Evolutionary conservation across 2,329 filamentous ascomycete genomes (phyloP), one percentile per base, ranked within the genome.

Genomic region (Macrophomina pseudophaseolina): DNA sequence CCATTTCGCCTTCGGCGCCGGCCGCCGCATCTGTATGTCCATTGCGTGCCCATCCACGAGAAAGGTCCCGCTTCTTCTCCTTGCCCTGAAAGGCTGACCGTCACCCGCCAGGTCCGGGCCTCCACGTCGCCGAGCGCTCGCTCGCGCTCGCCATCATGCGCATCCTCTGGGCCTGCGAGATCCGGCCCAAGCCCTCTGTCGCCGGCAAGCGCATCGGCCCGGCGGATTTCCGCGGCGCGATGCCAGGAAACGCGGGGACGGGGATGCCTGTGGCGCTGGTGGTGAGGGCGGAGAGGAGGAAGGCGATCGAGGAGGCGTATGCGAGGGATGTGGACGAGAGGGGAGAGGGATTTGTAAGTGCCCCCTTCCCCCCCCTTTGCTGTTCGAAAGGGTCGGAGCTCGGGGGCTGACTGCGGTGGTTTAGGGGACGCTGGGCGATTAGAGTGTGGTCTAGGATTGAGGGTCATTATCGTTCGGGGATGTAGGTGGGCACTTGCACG

Each of bases 1-100:
- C 42, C 68, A 70, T 64, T 70, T 59, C 54, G 66, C 66, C 52
- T 71, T 70, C 51, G 68, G 68, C 14, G 67, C 69, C 4, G 66
- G 68, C n/a, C 56, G 69, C 1, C 68, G 68, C 52, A 67, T 70
- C 5, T 69, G 66, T 65, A 38, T n/a, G 46, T 60, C 38, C 5
- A 5, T 4, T 5, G 40, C n/a, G 2, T 6, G 5, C n/a, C 40
- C 18, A 8, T 16, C 1, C 23, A 2, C 23, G 23, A 23, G 23
- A 23, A 23, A 23, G 23, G 23, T 2, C 23, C 23, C 23, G 23
- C 23, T 23, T 23, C 23, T 23, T 23, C 23, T 23, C 23, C 23
- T 23, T 23, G 23, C 23, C 23, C 3, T 23, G 23, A 23, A 2
- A 23, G 23, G 4, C 14, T 30, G 11, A 44, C 35, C 18, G 11